Evolutionary conservation across 2,329 filamentous ascomycete genomes (phyloP).

Genomic region (Colletotrichum sp.): DNA sequence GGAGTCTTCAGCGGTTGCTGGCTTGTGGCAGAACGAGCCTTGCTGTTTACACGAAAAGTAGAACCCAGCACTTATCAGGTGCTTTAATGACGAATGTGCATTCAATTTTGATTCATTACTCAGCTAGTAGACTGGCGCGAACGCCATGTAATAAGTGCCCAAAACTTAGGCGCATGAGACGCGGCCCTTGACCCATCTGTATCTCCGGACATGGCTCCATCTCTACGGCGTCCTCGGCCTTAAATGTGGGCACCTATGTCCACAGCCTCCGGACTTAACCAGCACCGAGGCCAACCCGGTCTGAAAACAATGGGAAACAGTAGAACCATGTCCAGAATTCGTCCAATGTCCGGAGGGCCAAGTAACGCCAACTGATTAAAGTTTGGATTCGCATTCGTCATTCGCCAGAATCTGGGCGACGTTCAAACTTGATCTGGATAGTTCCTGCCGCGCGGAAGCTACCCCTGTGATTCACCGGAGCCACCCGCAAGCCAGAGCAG

Average conservation of each 20-base stretch:
- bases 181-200: background rate
- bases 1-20: background rate
- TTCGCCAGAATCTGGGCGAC: background rate
- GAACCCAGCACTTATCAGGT: accelerated
- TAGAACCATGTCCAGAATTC: background rate
- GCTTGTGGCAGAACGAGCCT: background rate
- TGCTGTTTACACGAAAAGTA: background rate
- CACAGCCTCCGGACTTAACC: background rate
- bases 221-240: background rate
- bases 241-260: background rate
- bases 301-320: background rate
- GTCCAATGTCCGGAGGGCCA: background rate
- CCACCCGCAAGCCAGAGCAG: background rate
- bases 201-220: background rate
- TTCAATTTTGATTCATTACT: background rate
- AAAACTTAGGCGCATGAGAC: background rate
- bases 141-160: background rate
- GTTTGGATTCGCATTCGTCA: accelerated
- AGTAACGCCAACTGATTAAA: background rate
- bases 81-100: background rate
- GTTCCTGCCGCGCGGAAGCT: background rate
- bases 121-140: background rate
- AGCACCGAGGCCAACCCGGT: background rate
- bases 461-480: background rate
- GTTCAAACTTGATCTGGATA: background rate